phyloP scores from a whole-genome alignment of 306 rosid genomes.

The Citrullus mucosospermus region DNA sequence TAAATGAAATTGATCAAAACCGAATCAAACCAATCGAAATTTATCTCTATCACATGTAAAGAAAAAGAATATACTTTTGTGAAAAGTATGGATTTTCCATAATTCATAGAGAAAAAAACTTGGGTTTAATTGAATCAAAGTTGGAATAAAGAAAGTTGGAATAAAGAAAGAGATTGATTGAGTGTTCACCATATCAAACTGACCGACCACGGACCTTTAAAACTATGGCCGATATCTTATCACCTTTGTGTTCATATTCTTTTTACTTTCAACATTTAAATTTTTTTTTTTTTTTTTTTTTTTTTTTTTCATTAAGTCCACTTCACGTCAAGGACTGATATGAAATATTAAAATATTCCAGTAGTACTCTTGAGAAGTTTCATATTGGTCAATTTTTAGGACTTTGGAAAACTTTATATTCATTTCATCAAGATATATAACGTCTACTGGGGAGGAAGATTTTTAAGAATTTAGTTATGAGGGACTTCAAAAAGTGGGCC shows the following conservation, averaged over 20 bases:
- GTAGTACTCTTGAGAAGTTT: neutral
- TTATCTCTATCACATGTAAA: neutral
- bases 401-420: neutral
- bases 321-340: neutral
- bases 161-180: neutral
- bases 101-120: neutral
- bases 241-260: neutral
- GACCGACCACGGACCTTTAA: neutral
- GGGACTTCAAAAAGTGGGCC: neutral
- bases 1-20: too few relatives aligned
- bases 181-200: neutral
- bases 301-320: neutral
- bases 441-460: neutral
- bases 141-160: neutral
- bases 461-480: neutral
- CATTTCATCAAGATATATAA: neutral
- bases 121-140: neutral
- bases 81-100: neutral
- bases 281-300: neutral
- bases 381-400: neutral
- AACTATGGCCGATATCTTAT: neutral
- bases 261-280: neutral
- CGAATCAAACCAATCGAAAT: neutral
- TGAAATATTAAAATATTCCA: neutral
- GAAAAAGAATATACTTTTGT: neutral